A percentile compares a stretch with the other conserved stretches of the same genome.
Evolutionary conservation across 495 filamentous ascomycete species (phyloP).

Genomic region (Hypomontagnella monticulosa): DNA sequence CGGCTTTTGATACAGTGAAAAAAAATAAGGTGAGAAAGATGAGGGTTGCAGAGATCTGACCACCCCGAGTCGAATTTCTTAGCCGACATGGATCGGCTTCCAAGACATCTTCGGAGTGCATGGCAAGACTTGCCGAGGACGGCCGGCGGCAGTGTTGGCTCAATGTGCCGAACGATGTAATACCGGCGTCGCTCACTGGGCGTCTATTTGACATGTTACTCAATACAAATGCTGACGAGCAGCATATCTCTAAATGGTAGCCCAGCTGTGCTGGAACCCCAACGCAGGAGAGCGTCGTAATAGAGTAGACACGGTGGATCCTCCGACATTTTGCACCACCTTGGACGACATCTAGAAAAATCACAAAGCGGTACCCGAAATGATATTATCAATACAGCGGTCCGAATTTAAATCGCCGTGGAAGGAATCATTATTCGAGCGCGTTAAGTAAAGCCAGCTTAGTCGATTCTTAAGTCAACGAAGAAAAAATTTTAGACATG

Average conservation of each 20-base stretch:
- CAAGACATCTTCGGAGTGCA: constrained; percentile 31
- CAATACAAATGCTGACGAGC: constrained; percentile 25
- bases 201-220: constrained; percentile 26
- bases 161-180: constrained; percentile 32
- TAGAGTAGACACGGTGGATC: constrained; percentile 32
- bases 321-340: constrained; percentile 30
- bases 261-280: constrained; percentile 29
- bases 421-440: constrained; percentile 14
- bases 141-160: constrained; percentile 29
- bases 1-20: constrained; percentile 24
- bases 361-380: constrained; percentile 19
- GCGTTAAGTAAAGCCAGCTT: constrained; percentile 1
- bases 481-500: constrained; percentile 16
- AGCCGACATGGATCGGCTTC: constrained; percentile 42
- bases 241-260: constrained; percentile 27
- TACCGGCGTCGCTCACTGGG: constrained; percentile 35
- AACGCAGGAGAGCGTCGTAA: constrained; percentile 23
- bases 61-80: constrained; percentile 29
- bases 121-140: constrained; percentile 36
- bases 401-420: constrained; percentile 16
- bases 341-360: constrained; percentile 31
- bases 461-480: not conserved
- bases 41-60: constrained; percentile 34
- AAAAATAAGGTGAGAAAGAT: not conserved
- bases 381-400: constrained; percentile 29